Evolutionary conservation across 139 green algal species (phyloP).

Genomic region (Chlorella sp.): DNA sequence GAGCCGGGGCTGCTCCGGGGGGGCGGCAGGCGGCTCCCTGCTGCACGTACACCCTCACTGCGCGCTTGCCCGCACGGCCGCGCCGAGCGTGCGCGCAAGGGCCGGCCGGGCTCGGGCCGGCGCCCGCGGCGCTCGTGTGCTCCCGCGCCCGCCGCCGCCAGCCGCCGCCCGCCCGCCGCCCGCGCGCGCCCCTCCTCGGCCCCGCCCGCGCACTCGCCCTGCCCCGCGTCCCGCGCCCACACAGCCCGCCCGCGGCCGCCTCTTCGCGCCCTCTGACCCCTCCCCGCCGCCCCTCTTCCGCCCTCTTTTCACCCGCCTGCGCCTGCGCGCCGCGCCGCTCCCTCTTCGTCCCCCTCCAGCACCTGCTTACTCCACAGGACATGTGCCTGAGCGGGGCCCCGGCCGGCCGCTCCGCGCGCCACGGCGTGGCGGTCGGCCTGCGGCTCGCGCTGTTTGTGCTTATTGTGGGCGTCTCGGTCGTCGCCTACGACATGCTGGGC

Average conservation of each 20-base stretch:
- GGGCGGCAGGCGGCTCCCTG: too few species aligned
- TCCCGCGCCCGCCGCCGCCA: too few species aligned
- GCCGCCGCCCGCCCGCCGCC: too few species aligned
- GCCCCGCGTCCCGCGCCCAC: background rate
- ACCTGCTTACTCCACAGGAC: background rate
- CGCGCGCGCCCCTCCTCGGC: too few species aligned
- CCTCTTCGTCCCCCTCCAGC: background rate
- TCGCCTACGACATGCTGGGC: background rate
- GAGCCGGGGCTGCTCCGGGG: too few species aligned
- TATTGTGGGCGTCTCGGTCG: background rate
- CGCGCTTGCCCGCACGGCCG: too few species aligned
- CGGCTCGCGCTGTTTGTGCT: constrained; percentile 1
- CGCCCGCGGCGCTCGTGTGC: too few species aligned
- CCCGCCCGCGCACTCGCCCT: too few species aligned
- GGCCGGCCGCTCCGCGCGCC: background rate
- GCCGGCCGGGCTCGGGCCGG: too few species aligned
- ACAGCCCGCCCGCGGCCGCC: background rate
- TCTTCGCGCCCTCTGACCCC: background rate
- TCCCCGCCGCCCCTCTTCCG: background rate
- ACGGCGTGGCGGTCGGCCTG: background rate
- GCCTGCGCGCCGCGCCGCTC: background rate
- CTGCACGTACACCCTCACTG: too few species aligned
- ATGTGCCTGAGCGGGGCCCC: background rate
- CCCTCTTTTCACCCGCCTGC: background rate
- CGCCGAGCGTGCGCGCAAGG: too few species aligned